Evolutionary conservation across 2,329 filamentous ascomycete species (phyloP), one percentile per base, ranked within the genome.

Genomic region (Teratosphaeria gauchensis): DNA sequence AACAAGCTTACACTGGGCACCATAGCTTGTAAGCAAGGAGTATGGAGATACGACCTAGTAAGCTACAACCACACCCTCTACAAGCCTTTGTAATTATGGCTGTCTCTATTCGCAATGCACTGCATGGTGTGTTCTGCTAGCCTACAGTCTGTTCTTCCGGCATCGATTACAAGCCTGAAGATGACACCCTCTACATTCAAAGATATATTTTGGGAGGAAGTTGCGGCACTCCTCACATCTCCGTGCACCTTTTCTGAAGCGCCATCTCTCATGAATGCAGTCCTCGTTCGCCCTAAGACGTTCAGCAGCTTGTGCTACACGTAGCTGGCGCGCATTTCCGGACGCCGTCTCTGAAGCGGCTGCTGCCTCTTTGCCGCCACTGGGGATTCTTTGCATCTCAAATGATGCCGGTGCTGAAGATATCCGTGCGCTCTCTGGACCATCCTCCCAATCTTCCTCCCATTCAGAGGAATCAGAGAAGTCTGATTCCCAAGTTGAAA

Each of bases 161-260:
- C 80, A 83, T 3, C 74, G 65, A n/a, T 74, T 69, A 57, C 80
- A 83, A 24, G 73, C 77, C 65, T 72, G 68, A 3, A 80, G 65
- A 3, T 67, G 66, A 59, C 81, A 84, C 54, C 75, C 70, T 0
- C 48, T 54, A 60, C 81, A 69, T 55, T 66, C 61, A 57, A 65
- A 69, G 12, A 83, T 80, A 61, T 71, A 83, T 0, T 61, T 0
- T 0, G 66, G 72, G 52, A 82, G 66, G 1, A 31, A 12, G n/a
- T 77, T 52, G 7, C 63, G 60, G 61, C 80, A 83, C 59, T 77
- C 72, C 51, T 78, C 74, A 53, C 80, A 82, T 0, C n/a, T 55
- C 33, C 72, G 68, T 0, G 12, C 32, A 1, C 77, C 78, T 12
- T 53, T 46, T 2, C 70, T 64, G 1, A 58, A 68, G 9, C 46